Evolutionary conservation across 768 basidiomycete genomes (phyloP).

Genomic region (Mycena indigotica): DNA sequence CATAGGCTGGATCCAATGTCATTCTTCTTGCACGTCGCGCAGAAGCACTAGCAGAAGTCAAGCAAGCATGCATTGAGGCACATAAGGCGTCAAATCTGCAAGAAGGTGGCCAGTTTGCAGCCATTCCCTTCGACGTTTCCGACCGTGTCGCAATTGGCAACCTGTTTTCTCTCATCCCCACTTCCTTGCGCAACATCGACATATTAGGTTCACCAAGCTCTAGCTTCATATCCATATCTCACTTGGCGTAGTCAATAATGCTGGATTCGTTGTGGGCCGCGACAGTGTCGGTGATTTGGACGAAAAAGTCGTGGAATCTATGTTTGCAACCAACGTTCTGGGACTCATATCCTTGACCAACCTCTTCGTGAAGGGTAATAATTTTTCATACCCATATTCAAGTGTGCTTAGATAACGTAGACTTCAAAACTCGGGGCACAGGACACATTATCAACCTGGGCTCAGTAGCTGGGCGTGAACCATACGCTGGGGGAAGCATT

Average conservation of each 20-base stretch:
- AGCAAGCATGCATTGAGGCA: constrained; percentile 65
- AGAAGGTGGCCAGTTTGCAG: constrained; percentile 76
- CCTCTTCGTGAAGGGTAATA: constrained; percentile 63
- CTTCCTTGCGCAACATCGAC: constrained; percentile 72
- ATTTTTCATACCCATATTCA: background rate
- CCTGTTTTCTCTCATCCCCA: constrained; percentile 72
- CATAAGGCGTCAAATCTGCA: constrained; percentile 72
- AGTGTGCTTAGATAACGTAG: constrained; percentile 37
- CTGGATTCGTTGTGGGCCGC: constrained; percentile 87
- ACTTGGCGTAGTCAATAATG: constrained; percentile 53
- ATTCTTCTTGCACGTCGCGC: constrained; percentile 80
- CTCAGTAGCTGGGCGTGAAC: constrained; percentile 84
- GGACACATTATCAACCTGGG: constrained; percentile 96
- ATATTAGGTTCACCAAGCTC: constrained; percentile 64
- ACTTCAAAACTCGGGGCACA: constrained; percentile 74
- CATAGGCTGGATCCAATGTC: constrained; percentile 82
- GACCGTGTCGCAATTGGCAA: constrained; percentile 71
- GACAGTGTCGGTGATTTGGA: constrained; percentile 85
- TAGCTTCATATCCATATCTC: background rate
- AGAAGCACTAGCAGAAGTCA: constrained; percentile 72
- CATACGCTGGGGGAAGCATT: constrained; percentile 89
- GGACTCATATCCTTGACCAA: constrained; percentile 87
- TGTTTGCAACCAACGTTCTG: constrained; percentile 82
- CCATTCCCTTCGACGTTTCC: constrained; percentile 77
- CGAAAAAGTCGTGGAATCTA: constrained; percentile 76